These are phyloP conservation scores for Fennellomyces sp. DNA, from an alignment of 371 early-diverging fungal species.

Conservation along the genomic window DNA sequence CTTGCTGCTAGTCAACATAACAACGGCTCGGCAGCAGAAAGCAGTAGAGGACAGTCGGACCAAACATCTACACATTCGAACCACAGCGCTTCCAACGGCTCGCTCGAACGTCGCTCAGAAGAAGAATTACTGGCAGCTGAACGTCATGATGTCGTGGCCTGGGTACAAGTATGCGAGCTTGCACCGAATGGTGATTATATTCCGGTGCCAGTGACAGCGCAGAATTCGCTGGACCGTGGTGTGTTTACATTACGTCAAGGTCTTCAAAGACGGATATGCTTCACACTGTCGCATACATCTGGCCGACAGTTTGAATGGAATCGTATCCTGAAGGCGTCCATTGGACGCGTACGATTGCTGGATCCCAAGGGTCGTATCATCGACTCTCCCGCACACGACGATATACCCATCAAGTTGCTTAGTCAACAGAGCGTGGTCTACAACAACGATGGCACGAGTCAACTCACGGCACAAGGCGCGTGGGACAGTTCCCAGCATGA, in stretches of 20 bases:
- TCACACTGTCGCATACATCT: conserved; percentile 70
- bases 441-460: conserved; percentile 50
- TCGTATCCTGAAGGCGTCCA: conserved; percentile 36
- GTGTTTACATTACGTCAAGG: conserved; percentile 83
- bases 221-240: conserved; percentile 56
- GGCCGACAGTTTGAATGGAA: conserved; percentile 65
- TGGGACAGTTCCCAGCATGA: conserved; percentile 91
- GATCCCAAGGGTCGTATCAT: conserved; percentile 64
- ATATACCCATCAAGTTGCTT: conserved; percentile 21
- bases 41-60: background rate
- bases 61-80: background rate
- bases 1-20: conserved; percentile 10
- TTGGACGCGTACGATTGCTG: conserved; percentile 71
- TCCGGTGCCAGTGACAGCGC: conserved; percentile 68
- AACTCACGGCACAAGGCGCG: conserved; percentile 54
- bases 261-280: conserved; percentile 75
- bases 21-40: conserved; percentile 2
- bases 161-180: conserved; percentile 74
- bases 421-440: conserved; percentile 49
- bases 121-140: conserved; percentile 66
- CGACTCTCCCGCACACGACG: conserved; percentile 48
- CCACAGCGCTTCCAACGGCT: conserved; percentile 2
- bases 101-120: conserved; percentile 59
- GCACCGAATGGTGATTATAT: conserved; percentile 73
- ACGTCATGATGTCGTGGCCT: conserved; percentile 71